Evolutionary conservation across 1,284 basidiomycete species (phyloP).

Genomic region (Tilletia horrida): DNA sequence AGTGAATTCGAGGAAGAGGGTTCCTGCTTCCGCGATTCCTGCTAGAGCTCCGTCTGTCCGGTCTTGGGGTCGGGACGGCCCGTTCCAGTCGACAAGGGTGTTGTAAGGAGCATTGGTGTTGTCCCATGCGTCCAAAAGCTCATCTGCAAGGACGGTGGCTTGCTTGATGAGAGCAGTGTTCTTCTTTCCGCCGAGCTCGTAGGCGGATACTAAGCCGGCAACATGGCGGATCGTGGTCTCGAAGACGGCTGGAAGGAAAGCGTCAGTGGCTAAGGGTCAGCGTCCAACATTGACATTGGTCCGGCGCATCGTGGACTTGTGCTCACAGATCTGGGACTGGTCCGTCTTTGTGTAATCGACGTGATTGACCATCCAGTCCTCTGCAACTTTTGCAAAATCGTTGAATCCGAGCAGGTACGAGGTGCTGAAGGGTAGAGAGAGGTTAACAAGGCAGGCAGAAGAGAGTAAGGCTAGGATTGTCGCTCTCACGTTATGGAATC

Average conservation of each 20-base stretch:
- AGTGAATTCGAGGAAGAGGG: constrained; percentile 43
- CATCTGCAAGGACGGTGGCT: constrained; percentile 38
- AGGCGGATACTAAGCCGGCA: constrained; percentile 42
- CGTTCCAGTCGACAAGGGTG: constrained; percentile 38
- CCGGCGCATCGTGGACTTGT: neutral
- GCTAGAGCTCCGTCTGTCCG: constrained; percentile 20
- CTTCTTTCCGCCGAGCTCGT: constrained; percentile 43
- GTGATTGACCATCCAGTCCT: constrained; percentile 20
- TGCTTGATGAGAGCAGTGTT: constrained; percentile 39
- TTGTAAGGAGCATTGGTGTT: constrained; percentile 42
- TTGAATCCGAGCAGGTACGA: constrained; percentile 42
- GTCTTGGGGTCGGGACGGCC: constrained; percentile 23
- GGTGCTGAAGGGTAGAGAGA: constrained; percentile 28
- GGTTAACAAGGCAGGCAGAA: too few relatives aligned
- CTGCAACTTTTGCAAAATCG: constrained; percentile 32
- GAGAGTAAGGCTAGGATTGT: too few relatives aligned
- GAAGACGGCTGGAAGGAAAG: constrained; percentile 27
- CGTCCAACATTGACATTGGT: too few relatives aligned
- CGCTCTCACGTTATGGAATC: constrained; percentile 31
- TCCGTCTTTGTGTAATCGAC: constrained; percentile 40
- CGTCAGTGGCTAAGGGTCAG: too few relatives aligned
- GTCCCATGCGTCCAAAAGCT: constrained; percentile 42
- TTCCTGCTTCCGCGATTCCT: constrained; percentile 42
- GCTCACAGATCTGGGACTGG: constrained; percentile 24
- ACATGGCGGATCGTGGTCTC: constrained; percentile 50